Evolutionary conservation across 2,329 filamentous ascomycete genomes (phyloP).

Genomic region (Xenosphaeropsis pyriputrescens): DNA sequence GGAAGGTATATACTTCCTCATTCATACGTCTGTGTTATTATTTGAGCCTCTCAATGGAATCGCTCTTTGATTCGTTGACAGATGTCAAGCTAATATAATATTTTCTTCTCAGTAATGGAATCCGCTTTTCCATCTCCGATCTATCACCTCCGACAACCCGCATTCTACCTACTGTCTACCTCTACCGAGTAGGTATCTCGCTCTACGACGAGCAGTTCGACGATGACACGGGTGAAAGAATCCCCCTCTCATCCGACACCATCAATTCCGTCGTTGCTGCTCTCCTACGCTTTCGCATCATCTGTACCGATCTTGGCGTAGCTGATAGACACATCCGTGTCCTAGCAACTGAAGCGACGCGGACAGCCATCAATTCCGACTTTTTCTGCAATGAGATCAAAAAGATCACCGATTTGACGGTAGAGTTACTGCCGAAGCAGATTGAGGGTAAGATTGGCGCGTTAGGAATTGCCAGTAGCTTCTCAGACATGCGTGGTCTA

Average conservation of each 20-base stretch:
- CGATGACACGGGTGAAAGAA: slow-evolving; percentile 21
- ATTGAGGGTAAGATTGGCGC: slow-evolving; percentile 53
- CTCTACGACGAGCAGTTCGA: slow-evolving; percentile 49
- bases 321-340: slow-evolving; percentile 36
- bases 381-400: slow-evolving; percentile 38
- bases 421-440: slow-evolving; percentile 47
- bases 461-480: slow-evolving; percentile 50
- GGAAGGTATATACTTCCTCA: slow-evolving; percentile 15
- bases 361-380: slow-evolving; percentile 42
- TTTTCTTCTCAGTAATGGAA: slow-evolving; percentile 40
- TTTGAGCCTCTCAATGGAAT: not conserved
- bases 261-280: slow-evolving; percentile 34
- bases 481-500: slow-evolving; percentile 43
- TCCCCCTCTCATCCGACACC: slow-evolving; percentile 35
- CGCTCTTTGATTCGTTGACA: not conserved
- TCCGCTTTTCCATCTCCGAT: slow-evolving; percentile 55
- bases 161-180: slow-evolving; percentile 40
- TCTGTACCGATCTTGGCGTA: slow-evolving; percentile 42
- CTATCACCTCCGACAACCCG: slow-evolving; percentile 40
- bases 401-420: slow-evolving; percentile 39
- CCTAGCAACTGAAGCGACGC: slow-evolving; percentile 52
- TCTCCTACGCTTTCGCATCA: slow-evolving; percentile 38
- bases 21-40: not conserved
- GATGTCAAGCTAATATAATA: not conserved
- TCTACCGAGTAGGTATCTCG: slow-evolving; percentile 43